phyloP scores from a whole-genome alignment of 805 yeast genomes.

The Candida coquimbonensis region DNA sequence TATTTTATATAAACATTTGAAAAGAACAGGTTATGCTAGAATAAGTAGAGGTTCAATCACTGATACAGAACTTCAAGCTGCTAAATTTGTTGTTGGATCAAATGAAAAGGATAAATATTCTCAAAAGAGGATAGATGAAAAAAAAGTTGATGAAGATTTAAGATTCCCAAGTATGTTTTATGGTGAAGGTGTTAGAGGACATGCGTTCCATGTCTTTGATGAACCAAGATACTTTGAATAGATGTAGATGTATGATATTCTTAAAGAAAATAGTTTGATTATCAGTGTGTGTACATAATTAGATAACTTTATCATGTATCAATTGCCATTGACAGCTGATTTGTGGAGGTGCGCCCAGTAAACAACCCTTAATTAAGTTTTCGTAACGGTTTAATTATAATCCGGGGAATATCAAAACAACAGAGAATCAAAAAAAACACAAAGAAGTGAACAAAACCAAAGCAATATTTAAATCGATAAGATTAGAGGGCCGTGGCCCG shows the following conservation, averaged over 20 bases:
- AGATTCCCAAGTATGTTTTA: conserved; percentile 74
- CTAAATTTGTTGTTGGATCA: conserved; percentile 53
- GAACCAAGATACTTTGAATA: conserved; percentile 49
- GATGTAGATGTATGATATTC: background rate
- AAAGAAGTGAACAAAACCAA: too few relatives aligned
- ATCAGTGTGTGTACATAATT: too few relatives aligned
- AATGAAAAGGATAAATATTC: conserved; percentile 36
- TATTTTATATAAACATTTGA: conserved; percentile 78
- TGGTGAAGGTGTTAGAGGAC: conserved; percentile 93
- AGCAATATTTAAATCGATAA: too few relatives aligned
- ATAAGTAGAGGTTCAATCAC: conserved; percentile 90
- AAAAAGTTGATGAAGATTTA: conserved; percentile 48
- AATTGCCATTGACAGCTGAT: too few relatives aligned
- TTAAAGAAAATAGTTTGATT: too few relatives aligned
- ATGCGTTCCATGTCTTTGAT: conserved; percentile 88
- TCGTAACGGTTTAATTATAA: too few relatives aligned
- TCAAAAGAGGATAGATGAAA: conserved; percentile 49
- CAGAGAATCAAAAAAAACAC: too few relatives aligned
- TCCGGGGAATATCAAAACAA: too few relatives aligned
- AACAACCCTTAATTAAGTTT: too few relatives aligned
- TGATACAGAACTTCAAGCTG: conserved; percentile 94
- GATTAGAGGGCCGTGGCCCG: too few relatives aligned
- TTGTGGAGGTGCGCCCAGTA: too few relatives aligned
- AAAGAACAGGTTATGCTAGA: conserved; percentile 89
- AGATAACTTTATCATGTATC: too few relatives aligned